Evolutionary conservation across 1,284 basidiomycete species (phyloP).

Genomic region (Cerrena zonata): DNA sequence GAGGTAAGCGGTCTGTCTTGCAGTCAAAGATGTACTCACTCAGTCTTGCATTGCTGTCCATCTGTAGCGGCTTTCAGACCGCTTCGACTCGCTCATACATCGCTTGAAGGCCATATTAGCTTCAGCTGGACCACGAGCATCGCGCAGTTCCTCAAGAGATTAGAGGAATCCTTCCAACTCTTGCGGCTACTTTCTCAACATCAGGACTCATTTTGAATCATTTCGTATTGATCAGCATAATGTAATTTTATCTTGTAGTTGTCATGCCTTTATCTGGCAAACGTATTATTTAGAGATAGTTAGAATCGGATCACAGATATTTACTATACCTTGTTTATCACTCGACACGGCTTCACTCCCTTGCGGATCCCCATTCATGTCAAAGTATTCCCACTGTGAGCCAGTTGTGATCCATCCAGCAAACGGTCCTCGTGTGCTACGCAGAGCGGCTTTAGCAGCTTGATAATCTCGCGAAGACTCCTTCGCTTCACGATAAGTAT

Average conservation of each 20-base stretch:
- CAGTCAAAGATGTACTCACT: neutral
- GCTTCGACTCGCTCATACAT: neutral
- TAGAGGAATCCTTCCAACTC: too few relatives aligned
- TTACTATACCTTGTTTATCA: too few relatives aligned
- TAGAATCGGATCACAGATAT: too few relatives aligned
- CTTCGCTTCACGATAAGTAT: conserved; percentile 22
- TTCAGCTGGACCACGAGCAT: neutral
- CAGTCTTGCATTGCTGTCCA: too few relatives aligned
- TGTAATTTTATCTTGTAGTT: too few relatives aligned
- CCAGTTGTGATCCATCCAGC: conserved; percentile 30
- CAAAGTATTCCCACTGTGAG: conserved; percentile 27
- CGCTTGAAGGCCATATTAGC: neutral
- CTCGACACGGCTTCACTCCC: too few relatives aligned
- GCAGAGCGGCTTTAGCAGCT: conserved; percentile 19
- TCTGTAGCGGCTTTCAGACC: neutral
- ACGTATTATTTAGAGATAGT: too few relatives aligned
- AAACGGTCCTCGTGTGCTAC: conserved; percentile 23
- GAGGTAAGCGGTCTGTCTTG: neutral
- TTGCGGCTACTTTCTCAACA: too few relatives aligned
- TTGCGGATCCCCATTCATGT: conserved; percentile 7
- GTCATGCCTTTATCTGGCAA: too few relatives aligned
- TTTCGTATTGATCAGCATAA: too few relatives aligned
- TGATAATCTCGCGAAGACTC: conserved; percentile 18
- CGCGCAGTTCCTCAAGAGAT: too few relatives aligned
- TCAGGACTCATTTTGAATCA: too few relatives aligned